Conservation (phyloP, 352 stramenopile genomes). For the Pythium aphanidermatum region DNA sequence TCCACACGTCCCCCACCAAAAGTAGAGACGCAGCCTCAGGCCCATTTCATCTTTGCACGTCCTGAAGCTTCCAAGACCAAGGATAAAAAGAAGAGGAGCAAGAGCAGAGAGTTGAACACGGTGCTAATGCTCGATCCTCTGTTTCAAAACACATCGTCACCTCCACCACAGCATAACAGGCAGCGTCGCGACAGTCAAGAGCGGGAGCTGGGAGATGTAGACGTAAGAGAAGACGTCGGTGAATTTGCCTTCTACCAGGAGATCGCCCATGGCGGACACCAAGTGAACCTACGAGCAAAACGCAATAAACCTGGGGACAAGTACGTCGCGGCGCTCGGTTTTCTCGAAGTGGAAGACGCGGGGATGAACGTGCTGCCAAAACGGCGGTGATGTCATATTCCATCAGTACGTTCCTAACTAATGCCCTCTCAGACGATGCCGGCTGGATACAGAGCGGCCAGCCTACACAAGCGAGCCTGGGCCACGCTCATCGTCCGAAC, state of each 20-base stretch:
- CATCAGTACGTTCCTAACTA: too few relatives aligned
- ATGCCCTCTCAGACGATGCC: too few relatives aligned
- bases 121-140: constrained; percentile 64
- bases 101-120: constrained; percentile 1
- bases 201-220: background rate
- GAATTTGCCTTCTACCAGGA: constrained; percentile 38
- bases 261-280: constrained; percentile 36
- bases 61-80: constrained; percentile 27
- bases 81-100: constrained; percentile 13
- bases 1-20: constrained; percentile 8
- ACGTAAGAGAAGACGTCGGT: background rate
- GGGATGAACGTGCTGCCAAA: constrained; percentile 10
- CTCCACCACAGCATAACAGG: background rate
- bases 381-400: too few relatives aligned
- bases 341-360: constrained; percentile 20
- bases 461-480: constrained; percentile 13
- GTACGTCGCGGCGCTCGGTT: constrained; percentile 45
- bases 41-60: constrained; percentile 43
- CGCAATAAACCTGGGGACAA: constrained; percentile 28
- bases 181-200: background rate
- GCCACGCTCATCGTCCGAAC: constrained; percentile 17
- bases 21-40: background rate
- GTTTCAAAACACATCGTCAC: constrained; percentile 25
- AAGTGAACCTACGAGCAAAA: constrained; percentile 35
- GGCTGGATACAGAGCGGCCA: too few relatives aligned